These are phyloP conservation scores for Penicillium coprophilum DNA, from an alignment of 495 filamentous ascomycete species.

Conservation along the genomic window DNA sequence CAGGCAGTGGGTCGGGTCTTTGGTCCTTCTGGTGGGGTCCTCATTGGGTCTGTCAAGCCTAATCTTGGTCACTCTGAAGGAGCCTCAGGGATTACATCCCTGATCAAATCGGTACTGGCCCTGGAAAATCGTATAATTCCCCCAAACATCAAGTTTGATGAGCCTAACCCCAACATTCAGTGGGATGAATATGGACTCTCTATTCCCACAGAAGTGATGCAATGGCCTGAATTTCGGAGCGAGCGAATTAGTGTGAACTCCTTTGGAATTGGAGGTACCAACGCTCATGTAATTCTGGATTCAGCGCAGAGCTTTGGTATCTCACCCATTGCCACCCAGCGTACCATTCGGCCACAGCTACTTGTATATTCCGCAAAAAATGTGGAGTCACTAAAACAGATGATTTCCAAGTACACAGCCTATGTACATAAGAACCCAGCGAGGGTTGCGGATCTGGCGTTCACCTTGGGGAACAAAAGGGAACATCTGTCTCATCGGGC, in stretches of 20 bases:
- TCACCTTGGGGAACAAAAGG: conserved; percentile 12
- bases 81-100: conserved; percentile 52
- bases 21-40: conserved; percentile 19
- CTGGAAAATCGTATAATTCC: conserved; percentile 51
- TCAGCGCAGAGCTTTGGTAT: conserved; percentile 2
- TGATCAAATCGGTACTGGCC: conserved; percentile 57
- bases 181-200: conserved; percentile 8
- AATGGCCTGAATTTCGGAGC: conserved; percentile 25
- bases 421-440: conserved; percentile 9
- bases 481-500: conserved; percentile 11
- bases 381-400: conserved; percentile 3
- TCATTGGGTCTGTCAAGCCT: conserved; percentile 46
- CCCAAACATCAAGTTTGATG: conserved; percentile 45
- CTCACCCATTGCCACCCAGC: neutral
- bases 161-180: conserved; percentile 25
- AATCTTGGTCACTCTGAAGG: conserved; percentile 55
- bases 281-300: conserved; percentile 34
- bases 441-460: conserved; percentile 13
- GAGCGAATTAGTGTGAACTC: conserved; percentile 34
- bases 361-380: conserved; percentile 8
- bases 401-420: neutral
- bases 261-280: conserved; percentile 37
- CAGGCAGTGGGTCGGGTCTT: conserved; percentile 47
- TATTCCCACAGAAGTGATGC: conserved; percentile 25
- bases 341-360: neutral